Conservation (phyloP, 768 basidiomycete species). For the Panus rudis region DNA sequence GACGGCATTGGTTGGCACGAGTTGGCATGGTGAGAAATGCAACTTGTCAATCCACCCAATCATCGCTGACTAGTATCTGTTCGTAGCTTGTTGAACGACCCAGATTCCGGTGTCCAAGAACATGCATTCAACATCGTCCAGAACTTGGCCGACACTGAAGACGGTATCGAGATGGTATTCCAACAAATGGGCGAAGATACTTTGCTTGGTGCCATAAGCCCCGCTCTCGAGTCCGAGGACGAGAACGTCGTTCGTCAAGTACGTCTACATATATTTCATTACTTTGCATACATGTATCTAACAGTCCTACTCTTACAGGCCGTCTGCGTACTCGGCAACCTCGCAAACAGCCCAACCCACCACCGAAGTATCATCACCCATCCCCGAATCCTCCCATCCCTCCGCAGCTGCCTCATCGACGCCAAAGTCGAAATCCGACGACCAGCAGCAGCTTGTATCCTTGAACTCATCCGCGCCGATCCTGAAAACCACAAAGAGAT, state of each 20-base stretch:
- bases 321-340: constrained; percentile 57
- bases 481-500: constrained; percentile 30
- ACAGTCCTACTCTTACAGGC: constrained; percentile 30
- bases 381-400: constrained; percentile 41
- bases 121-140: constrained; percentile 63
- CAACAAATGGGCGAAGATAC: constrained; percentile 40
- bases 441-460: constrained; percentile 54
- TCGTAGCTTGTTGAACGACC: constrained; percentile 46
- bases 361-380: constrained; percentile 49
- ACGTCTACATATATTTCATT: constrained; percentile 2
- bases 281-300: background rate
- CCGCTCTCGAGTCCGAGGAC: constrained; percentile 42
- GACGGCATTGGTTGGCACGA: constrained; percentile 57
- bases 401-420: constrained; percentile 56
- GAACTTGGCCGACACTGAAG: constrained; percentile 60
- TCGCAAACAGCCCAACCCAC: constrained; percentile 50
- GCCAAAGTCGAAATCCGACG: constrained; percentile 49
- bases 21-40: constrained; percentile 49
- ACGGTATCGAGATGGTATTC: constrained; percentile 58
- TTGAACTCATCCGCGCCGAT: constrained; percentile 44
- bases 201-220: constrained; percentile 39
- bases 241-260: constrained; percentile 53
- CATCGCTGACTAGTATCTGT: background rate
- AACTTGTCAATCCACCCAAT: background rate
- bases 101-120: constrained; percentile 53